Base-by-base conservation (phyloP, 2,329 filamentous ascomycete genomes). In the Calonectria leucothoes region DNA sequence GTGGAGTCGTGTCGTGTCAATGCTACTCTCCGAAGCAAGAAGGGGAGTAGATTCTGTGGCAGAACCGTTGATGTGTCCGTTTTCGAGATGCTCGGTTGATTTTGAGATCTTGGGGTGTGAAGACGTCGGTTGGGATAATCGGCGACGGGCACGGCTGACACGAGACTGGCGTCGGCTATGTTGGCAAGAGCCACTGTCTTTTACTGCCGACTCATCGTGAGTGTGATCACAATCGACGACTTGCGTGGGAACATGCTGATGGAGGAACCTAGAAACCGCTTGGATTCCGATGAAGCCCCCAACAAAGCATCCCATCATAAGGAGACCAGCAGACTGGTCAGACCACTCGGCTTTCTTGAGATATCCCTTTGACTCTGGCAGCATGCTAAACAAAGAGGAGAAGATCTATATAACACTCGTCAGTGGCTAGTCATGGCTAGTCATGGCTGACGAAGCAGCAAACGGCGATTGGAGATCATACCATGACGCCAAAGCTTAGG, bases 401-500 rank as follows among this genome's bases (percentile, higher is more conserved):
- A 98, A 98, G 49, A 98, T 90, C 95, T 98, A 79, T 27, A 27
- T 3, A 6, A 6, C 7, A 3, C 45, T n/a, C n/a, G 63, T 80
- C 66, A 80, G 73, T 49, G 51, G 15, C 23, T 27, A 11, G 45
- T 27, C 33, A 35, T 49, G 51, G 15, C 23, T 27, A 11, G 45
- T 27, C 33, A 35, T n/a, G 25, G 48, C 20, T 25, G 29, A 25
- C 1, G 10, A 29, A 42, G 4, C 7, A 4, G 37, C 35, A 61
- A 31, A 12, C n/a, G 7, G 7, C 5, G 37, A n/a, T 57, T 17
- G 37, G 69, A 29, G 35, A 33, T 82, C 91, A 77, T 84, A 98
- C 96, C 95, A 99, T 98, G 57, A 98, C 96, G 52, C 97, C 96
- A 78, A 98, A 98, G 83, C 95, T 98, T 76, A 99, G 86, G 84